Percentiles rank a stretch among this genome's conserved stretches.
phyloP scores from a whole-genome alignment of 106 monocot genomes.

The Dendrobium chrysotoxum region DNA sequence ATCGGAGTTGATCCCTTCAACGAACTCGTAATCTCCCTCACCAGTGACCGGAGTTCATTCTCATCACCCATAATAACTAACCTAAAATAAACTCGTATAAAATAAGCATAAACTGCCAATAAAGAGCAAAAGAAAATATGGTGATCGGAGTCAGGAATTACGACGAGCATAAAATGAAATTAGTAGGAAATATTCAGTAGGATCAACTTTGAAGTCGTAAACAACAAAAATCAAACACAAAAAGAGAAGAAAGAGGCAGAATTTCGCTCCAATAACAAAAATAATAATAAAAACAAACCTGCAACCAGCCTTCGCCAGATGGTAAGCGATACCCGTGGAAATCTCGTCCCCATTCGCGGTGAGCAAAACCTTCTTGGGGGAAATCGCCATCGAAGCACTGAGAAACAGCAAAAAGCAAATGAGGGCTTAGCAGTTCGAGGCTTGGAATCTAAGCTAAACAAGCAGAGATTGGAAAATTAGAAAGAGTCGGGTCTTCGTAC shows the following conservation, averaged over 20 bases:
- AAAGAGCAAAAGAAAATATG: too few species aligned
- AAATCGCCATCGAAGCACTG: constrained; percentile 18
- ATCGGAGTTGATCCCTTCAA: constrained; percentile 21
- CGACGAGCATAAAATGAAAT: neutral
- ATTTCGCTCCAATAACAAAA: neutral
- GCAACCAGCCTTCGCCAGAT: constrained; percentile 72
- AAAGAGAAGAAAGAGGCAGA: too few species aligned
- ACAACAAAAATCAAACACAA: too few species aligned
- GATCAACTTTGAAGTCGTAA: too few species aligned
- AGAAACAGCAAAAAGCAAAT: neutral
- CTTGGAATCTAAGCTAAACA: too few species aligned
- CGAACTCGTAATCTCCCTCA: constrained; percentile 29
- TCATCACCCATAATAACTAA: constrained; percentile 78
- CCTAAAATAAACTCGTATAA: constrained; percentile 18
- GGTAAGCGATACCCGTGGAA: constrained; percentile 58
- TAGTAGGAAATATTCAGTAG: too few species aligned
- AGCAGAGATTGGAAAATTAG: too few species aligned
- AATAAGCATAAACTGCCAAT: too few species aligned
- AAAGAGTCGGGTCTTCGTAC: too few species aligned
- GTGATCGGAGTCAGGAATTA: too few species aligned
- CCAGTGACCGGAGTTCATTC: constrained; percentile 30
- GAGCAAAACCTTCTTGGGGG: constrained; percentile 61
- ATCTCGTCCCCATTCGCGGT: constrained; percentile 73
- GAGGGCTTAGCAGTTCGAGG: too few species aligned
- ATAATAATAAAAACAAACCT: constrained; percentile 27